Evolutionary conservation across 1,139 yeast species (phyloP), one percentile per base, ranked within the genome.

Genomic region (Yamadazyma atmosphaerica): DNA sequence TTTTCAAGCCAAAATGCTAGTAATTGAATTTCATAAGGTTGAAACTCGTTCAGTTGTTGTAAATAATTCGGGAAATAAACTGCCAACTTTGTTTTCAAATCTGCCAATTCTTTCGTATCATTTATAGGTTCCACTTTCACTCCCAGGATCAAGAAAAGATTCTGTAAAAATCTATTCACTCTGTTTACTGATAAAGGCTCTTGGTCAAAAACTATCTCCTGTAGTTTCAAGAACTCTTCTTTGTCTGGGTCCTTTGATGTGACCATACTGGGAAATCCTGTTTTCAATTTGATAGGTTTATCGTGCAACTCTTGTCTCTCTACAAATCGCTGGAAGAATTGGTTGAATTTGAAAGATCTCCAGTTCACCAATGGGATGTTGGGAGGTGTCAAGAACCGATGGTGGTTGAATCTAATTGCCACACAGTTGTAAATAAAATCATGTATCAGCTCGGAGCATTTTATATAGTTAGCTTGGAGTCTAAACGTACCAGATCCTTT

Each of bases 1-100:
- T 12, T 30, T 17, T 11, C 41, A 16, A 10, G 10, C 36, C 36
- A 34, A 12, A 7, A 31, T 6, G 14, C 25, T 5, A 31, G 17
- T 12, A 31, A 19, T n/a, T 19, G 13, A 11, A 14, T 19, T 14
- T 18, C 33, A 7, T 12, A 26, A 15, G n/a, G 11, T 12, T 26
- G 10, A 5, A 26, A 21, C 7, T 21, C 23, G 23, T 21, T 21
- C 23, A 10, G 23, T 7, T 21, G 23, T 21, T 21, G 10, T n/a
- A n/a, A n/a, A n/a, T n/a, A 21, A 10, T 10, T 10, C 10, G 7
- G 23, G 10, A 21, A 21, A 10, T 21, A 10, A 7, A 7, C 9
- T 21, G 10, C 23, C 23, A 21, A 21, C 7, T 10, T 21, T 10
- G 5, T 12, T 4, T 26, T 26, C 16, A 26, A 13, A n/a, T 26